A percentile compares a stretch with the other conserved stretches of the same genome.
phyloP scores from a whole-genome alignment of 2,329 filamentous ascomycete genomes.

The Chaetomium globosum region DNA sequence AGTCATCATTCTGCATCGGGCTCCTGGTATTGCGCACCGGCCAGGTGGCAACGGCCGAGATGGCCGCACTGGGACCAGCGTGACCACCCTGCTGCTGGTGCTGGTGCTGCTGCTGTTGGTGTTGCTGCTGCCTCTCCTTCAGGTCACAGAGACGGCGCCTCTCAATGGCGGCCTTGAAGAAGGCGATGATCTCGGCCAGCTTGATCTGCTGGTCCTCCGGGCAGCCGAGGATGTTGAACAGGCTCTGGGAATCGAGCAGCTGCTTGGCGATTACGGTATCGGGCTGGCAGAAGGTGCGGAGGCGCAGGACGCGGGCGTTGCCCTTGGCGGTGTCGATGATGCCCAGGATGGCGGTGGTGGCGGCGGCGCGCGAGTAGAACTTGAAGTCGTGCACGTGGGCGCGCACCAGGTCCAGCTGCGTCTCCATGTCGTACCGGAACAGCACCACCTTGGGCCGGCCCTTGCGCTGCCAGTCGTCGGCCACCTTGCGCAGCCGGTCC shows the following conservation, averaged over 20 bases:
- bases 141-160: slow-evolving; percentile 2
- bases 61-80: neutral
- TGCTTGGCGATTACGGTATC: slow-evolving; percentile 62
- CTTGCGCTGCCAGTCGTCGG: slow-evolving; percentile 55
- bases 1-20: slow-evolving; percentile 9
- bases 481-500: slow-evolving; percentile 55
- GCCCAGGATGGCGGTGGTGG: slow-evolving; percentile 47
- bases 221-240: slow-evolving; percentile 55
- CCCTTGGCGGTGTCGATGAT: slow-evolving; percentile 56
- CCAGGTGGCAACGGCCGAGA: neutral
- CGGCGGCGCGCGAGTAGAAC: slow-evolving; percentile 55
- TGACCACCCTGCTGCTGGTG: neutral
- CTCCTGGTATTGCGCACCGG: slow-evolving; percentile 19
- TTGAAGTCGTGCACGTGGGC: slow-evolving; percentile 56
- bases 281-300: slow-evolving; percentile 61
- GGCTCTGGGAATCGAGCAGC: slow-evolving; percentile 55
- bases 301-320: slow-evolving; percentile 55
- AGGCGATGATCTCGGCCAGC: slow-evolving; percentile 55
- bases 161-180: slow-evolving; percentile 53
- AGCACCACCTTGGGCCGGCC: slow-evolving; percentile 59
- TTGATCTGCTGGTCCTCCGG: slow-evolving; percentile 49
- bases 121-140: neutral
- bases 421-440: slow-evolving; percentile 63
- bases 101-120: neutral
- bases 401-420: slow-evolving; percentile 58